Evolutionary conservation across 1,284 basidiomycete species (phyloP), one percentile per base, ranked within the genome.

Genomic region (Bjerkandera adusta): DNA sequence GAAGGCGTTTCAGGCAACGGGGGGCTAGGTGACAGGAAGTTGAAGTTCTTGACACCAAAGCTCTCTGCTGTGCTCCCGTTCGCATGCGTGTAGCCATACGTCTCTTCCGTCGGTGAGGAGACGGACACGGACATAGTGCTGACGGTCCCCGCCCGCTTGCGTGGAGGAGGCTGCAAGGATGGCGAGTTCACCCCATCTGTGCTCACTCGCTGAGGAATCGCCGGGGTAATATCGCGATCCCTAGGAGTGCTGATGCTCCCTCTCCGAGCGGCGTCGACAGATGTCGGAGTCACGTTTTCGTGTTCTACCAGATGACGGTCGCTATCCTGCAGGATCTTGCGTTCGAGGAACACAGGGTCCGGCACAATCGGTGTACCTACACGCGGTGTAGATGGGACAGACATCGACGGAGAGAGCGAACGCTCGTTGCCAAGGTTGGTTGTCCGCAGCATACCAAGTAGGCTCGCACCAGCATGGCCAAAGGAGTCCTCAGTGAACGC

Each of bases 81-180:
- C 7, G 58, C 57, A 43, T 68, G 66, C 26, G 57, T 59, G 46
- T 67, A 68, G 13, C 57, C 44, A 40, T 61, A 53, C 25, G 37
- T 22, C 27, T 26, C 26, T 26, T 35, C 52, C 29, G 52, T 48
- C 1, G 59, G 53, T 2, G 52, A 43, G 3, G 48, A 38, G 5
- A 46, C 35, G 10, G 49, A 47, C 30, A 46, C 45, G 15, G 46
- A 32, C 4, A 44, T 13, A 24, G 27, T 26, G 48, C 33, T 51
- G 24, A 43, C n/a, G 29, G 66, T 70, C 71, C 77, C 79, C 12
- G 76, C 64, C 20, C 67, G 72, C 54, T 77, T 68, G 36, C 68
- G 81, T 39, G 79, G 74, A 0, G 84, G 82, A 2, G 83, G 85
- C 38, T 83, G 81, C 41, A 86, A 68, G 13, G 81, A 77, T 1